phyloP scores from a whole-genome alignment of 2,329 filamentous ascomycete species.

The Fusarium scirpi region DNA sequence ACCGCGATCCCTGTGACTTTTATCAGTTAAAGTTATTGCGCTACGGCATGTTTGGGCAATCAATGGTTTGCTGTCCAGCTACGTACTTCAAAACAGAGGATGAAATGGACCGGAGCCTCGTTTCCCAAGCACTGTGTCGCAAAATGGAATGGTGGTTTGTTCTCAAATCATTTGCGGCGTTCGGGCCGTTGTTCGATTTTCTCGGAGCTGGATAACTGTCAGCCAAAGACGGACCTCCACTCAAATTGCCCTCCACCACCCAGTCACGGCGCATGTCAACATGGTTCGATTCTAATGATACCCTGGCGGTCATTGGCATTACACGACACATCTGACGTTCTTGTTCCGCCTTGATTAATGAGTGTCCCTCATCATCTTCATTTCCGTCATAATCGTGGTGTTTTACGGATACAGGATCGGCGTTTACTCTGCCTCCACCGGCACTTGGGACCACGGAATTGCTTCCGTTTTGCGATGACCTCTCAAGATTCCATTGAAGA shows the following conservation, averaged over 20 bases:
- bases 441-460: constrained; percentile 7
- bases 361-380: neutral
- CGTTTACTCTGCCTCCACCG: neutral
- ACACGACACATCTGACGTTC: neutral
- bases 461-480: constrained; percentile 1
- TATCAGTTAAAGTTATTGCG: neutral
- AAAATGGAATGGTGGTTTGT: constrained; percentile 17
- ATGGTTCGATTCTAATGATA: constrained; percentile 36
- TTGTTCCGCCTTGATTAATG: neutral
- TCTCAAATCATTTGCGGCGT: constrained; percentile 21
- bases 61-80: neutral
- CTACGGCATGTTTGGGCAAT: neutral
- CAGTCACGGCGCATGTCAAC: constrained; percentile 28
- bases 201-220: constrained; percentile 11
- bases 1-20: constrained; percentile 11
- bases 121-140: constrained; percentile 12
- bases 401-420: neutral
- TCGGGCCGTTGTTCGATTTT: constrained; percentile 31
- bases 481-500: constrained; percentile 11
- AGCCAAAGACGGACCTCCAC: constrained; percentile 31
- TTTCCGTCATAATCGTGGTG: neutral
- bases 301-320: constrained; percentile 23
- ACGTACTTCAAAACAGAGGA: constrained; percentile 1
- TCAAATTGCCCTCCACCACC: constrained; percentile 24
- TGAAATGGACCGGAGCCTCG: neutral